Evolutionary conservation across 148 eudicot genomes (phyloP).

Genomic region (Bassia scoparia): DNA sequence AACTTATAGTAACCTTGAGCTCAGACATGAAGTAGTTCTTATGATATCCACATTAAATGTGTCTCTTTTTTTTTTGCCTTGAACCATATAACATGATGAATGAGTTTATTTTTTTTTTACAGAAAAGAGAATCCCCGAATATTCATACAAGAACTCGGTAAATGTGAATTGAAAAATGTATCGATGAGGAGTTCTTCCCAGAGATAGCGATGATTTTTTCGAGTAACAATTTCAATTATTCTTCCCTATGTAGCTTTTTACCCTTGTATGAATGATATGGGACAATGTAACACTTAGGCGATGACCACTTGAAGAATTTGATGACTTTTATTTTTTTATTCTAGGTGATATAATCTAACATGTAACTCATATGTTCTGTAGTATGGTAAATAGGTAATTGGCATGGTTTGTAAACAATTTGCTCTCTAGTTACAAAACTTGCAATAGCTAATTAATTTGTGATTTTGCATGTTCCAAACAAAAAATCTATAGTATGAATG

Average conservation of each 20-base stretch:
- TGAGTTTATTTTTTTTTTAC: slow-evolving; percentile 26
- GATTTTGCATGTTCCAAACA: too few species aligned
- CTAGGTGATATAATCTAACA: too few species aligned
- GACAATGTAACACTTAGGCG: neutral
- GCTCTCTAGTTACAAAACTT: too few species aligned
- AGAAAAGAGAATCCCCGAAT: slow-evolving; percentile 71
- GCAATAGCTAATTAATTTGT: too few species aligned
- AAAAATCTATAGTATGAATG: too few species aligned
- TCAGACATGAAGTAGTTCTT: neutral
- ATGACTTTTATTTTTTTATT: too few species aligned
- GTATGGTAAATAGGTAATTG: too few species aligned
- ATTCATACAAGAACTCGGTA: slow-evolving; percentile 52
- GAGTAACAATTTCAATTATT: slow-evolving; percentile 3
- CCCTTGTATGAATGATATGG: neutral
- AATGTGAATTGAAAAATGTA: slow-evolving; percentile 28
- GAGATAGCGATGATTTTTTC: slow-evolving; percentile 1
- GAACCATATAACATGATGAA: neutral
- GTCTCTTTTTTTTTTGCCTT: neutral
- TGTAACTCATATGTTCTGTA: too few species aligned
- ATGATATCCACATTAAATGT: neutral
- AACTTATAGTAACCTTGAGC: neutral
- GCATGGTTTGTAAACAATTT: too few species aligned
- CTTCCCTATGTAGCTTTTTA: neutral
- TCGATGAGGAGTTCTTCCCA: slow-evolving; percentile 31
- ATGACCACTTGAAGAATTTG: neutral